A percentile compares a stretch with the other conserved stretches of the same genome.
Evolutionary conservation across 768 basidiomycete species (phyloP).

Genomic region (Trichaptum fuscoviolaceum): DNA sequence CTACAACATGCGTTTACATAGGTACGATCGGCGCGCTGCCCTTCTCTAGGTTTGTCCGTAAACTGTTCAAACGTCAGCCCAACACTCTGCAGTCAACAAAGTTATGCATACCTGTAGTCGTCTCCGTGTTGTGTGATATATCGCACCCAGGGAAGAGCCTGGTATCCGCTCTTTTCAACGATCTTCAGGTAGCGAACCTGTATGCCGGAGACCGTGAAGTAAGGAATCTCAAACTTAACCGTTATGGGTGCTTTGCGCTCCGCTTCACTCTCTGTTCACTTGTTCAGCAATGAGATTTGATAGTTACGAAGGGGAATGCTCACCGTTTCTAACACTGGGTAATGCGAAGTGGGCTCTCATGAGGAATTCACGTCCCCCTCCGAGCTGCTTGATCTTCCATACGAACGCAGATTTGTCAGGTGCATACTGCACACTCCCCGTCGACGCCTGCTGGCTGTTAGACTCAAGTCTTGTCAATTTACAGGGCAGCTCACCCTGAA

Average conservation of each 20-base stretch:
- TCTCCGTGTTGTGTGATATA: conserved; percentile 92
- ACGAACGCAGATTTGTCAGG: conserved; percentile 98
- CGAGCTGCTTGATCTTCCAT: conserved; percentile 99
- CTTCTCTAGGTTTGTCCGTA: conserved; percentile 72
- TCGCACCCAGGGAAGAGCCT: conserved; percentile 92
- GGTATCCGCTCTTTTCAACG: conserved; percentile 97
- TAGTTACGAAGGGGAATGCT: conserved; percentile 23
- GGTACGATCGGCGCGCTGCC: conserved; percentile 58
- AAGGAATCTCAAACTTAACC: conserved; percentile 97
- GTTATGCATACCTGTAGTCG: conserved; percentile 66
- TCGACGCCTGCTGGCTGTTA: conserved; percentile 62
- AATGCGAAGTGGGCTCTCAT: conserved; percentile 98
- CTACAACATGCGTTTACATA: conserved; percentile 16
- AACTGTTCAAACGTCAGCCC: conserved; percentile 29
- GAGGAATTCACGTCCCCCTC: conserved; percentile 91
- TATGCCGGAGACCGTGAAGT: conserved; percentile 96
- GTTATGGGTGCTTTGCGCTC: conserved; percentile 94
- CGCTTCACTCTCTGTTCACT: conserved; percentile 54
- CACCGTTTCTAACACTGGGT: conserved; percentile 88
- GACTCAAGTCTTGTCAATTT: not conserved
- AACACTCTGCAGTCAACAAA: not conserved
- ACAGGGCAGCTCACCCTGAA: conserved; percentile 64
- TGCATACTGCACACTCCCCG: conserved; percentile 93
- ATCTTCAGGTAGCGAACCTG: conserved; percentile 98
- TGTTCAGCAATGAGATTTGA: no score